A percentile compares a stretch with the other conserved stretches of the same genome.
Conservation (phyloP, 73 alveolate species). For the Tetrahymena thermophila region DNA sequence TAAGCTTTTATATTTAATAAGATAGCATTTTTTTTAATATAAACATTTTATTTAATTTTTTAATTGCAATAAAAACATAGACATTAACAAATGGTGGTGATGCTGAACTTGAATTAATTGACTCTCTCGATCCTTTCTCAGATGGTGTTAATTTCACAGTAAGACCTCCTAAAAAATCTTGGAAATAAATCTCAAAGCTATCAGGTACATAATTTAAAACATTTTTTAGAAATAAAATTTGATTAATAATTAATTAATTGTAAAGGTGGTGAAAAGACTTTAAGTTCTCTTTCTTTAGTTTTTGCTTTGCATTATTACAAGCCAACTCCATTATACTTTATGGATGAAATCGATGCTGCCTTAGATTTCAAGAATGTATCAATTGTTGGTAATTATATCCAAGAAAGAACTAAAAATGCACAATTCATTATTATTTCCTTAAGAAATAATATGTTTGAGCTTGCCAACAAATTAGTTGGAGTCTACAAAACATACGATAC, state of each 20-base stretch:
- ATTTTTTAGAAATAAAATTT: neutral
- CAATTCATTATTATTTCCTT: constrained; percentile 28
- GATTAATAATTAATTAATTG: neutral
- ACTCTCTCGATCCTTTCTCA: constrained; percentile 71
- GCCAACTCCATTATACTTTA: constrained; percentile 71
- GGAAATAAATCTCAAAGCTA: constrained; percentile 72
- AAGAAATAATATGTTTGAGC: constrained; percentile 36
- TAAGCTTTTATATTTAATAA: neutral
- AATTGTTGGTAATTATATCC: constrained; percentile 50
- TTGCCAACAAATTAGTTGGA: constrained; percentile 51
- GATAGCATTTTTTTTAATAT: neutral
- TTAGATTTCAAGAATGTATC: constrained; percentile 57
- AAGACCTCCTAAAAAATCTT: constrained; percentile 72
- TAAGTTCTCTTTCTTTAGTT: constrained; percentile 55
- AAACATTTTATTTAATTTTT: neutral
- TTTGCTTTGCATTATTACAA: constrained; percentile 75
- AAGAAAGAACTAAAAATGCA: constrained; percentile 36
- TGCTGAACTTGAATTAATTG: constrained; percentile 77
- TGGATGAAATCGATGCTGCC: constrained; percentile 85
- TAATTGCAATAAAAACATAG: neutral
- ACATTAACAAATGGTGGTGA: constrained; percentile 75
- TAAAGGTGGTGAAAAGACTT: constrained; percentile 74
- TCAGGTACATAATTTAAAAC: constrained; percentile 8
- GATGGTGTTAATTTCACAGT: constrained; percentile 78
- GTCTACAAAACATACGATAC: constrained; percentile 82